These are phyloP conservation scores for Fusarium piperis DNA, from an alignment of 2,329 filamentous ascomycete genomes.

Conservation along the genomic window DNA sequence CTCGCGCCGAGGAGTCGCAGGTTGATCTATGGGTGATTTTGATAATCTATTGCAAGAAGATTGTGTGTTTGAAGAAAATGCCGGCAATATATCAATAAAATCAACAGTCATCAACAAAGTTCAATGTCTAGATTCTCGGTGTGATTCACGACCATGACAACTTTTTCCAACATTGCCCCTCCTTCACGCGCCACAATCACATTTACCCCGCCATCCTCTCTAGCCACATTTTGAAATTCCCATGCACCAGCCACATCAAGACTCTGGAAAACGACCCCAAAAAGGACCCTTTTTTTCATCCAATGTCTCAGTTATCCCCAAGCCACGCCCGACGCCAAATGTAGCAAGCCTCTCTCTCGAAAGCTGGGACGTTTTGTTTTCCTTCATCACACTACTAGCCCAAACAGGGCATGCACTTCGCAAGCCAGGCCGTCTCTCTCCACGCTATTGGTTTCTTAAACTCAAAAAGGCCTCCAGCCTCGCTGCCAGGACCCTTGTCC, in stretches of 20 bases:
- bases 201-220: slow-evolving; percentile 23
- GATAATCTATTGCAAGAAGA: neutral
- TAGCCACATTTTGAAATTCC: slow-evolving; percentile 5
- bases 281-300: neutral
- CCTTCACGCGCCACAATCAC: slow-evolving; percentile 22
- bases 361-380: neutral
- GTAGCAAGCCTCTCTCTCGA: neutral
- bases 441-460: neutral
- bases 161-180: slow-evolving; percentile 31
- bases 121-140: slow-evolving; percentile 22
- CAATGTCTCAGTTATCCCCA: slow-evolving; percentile 2
- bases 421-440: neutral
- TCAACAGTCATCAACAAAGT: neutral
- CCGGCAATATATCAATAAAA: neutral
- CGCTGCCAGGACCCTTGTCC: neutral
- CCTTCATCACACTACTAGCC: neutral
- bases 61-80: neutral
- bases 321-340: neutral
- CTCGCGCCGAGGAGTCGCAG: neutral
- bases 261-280: neutral
- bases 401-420: slow-evolving; percentile 7
- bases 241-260: slow-evolving; percentile 10
- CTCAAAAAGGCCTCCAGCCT: neutral
- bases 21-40: neutral
- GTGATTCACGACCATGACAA: slow-evolving; percentile 28